Evolutionary conservation across 2,329 filamentous ascomycete genomes (phyloP).

Genomic region (Chaetomiaceae sp.): DNA sequence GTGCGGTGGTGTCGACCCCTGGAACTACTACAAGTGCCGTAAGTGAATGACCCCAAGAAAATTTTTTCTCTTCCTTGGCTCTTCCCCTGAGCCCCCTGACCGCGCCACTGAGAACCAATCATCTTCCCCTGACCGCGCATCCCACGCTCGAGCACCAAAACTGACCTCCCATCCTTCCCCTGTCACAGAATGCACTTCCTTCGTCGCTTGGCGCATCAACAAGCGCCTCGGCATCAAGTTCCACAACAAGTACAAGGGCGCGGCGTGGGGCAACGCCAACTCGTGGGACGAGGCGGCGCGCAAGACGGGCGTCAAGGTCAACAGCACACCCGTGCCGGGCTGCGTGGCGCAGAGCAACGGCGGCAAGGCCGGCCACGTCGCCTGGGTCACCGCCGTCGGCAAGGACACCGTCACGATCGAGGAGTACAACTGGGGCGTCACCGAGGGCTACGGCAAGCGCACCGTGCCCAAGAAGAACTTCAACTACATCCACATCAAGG

Average conservation of each 20-base stretch:
- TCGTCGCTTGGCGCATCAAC: conserved; percentile 21
- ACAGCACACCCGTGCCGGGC: conserved; percentile 16
- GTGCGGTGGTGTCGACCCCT: conserved; percentile 14
- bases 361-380: conserved; percentile 15
- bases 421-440: conserved; percentile 18
- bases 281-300: conserved; percentile 17
- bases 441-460: conserved; percentile 14
- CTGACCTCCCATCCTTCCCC: no score
- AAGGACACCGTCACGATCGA: conserved; percentile 16
- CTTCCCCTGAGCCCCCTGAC: background rate
- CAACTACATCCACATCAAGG: conserved; percentile 19
- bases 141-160: no score
- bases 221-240: conserved; percentile 18
- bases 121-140: no score
- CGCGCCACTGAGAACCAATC: background rate
- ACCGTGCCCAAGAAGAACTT: conserved; percentile 14
- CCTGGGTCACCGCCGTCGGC: conserved; percentile 15
- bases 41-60: no score
- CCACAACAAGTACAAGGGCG: conserved; percentile 19
- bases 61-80: no score
- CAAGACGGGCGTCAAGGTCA: conserved; percentile 10
- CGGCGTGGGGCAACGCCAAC: conserved; percentile 18
- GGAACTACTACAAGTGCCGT: conserved; percentile 19
- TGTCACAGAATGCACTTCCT: conserved; percentile 17
- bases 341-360: conserved; percentile 16